Percentiles rank a stretch among this genome's conserved stretches.
phyloP scores from a whole-genome alignment of 768 basidiomycete genomes.

The Cystoderma amianthinum region DNA sequence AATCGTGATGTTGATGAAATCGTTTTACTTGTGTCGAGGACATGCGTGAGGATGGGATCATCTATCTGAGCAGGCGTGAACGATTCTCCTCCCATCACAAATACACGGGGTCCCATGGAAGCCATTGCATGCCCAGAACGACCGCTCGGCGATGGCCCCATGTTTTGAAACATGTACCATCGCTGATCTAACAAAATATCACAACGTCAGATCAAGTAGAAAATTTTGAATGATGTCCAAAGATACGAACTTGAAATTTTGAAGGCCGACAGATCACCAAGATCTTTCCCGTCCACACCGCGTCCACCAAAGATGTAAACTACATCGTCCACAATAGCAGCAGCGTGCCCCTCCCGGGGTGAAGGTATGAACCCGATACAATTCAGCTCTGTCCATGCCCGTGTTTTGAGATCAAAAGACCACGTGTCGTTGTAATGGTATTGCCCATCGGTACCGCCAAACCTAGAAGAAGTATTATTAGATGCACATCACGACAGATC shows the following conservation, averaged over 20 bases:
- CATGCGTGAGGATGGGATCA: constrained; percentile 77
- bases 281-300: constrained; percentile 94
- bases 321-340: constrained; percentile 94
- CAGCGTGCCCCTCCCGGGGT: constrained; percentile 93
- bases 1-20: not conserved
- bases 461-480: constrained; percentile 29
- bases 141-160: constrained; percentile 92
- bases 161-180: constrained; percentile 99
- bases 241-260: constrained; percentile 84
- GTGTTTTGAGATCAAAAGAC: constrained; percentile 80
- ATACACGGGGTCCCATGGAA: constrained; percentile 79
- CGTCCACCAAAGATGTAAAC: constrained; percentile 97
- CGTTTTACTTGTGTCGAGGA: constrained; percentile 88
- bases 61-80: constrained; percentile 67
- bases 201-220: not conserved
- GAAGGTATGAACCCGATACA: constrained; percentile 97
- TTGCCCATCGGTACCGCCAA: constrained; percentile 97
- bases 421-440: constrained; percentile 99
- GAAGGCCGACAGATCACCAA: constrained; percentile 93
- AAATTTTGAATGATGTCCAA: not conserved
- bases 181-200: constrained; percentile 69
- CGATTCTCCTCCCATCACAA: constrained; percentile 94
- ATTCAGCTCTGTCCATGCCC: constrained; percentile 83
- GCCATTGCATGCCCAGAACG: constrained; percentile 99
- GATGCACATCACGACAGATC: not conserved